phyloP scores from a whole-genome alignment of 179 eudicot genomes.

The Patellifolia procumbens region DNA sequence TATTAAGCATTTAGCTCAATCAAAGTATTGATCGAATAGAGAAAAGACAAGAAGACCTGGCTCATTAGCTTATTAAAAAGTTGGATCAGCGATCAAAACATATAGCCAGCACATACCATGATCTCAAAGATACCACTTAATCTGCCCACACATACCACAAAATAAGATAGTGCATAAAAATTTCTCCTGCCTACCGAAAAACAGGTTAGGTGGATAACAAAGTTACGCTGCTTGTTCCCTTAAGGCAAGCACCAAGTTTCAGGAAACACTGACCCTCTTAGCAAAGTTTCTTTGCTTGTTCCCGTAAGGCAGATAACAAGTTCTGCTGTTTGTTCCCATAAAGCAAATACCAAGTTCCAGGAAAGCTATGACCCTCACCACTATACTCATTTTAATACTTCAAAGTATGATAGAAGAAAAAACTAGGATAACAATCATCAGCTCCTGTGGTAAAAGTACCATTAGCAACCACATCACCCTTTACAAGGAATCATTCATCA shows the following conservation, averaged over 20 bases:
- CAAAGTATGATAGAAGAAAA: background rate
- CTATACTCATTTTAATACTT: background rate
- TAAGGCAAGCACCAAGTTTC: background rate
- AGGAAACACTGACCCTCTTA: background rate
- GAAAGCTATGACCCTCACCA: background rate
- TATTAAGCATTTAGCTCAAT: background rate
- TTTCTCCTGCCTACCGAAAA: background rate
- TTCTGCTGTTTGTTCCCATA: background rate
- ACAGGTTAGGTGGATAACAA: background rate
- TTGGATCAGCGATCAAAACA: background rate
- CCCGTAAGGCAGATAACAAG: background rate
- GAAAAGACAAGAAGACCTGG: background rate
- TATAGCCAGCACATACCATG: background rate
- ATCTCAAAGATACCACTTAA: background rate
- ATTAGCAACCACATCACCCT: background rate
- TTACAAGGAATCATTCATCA: background rate
- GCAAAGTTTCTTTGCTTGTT: too few species aligned
- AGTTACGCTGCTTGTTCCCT: background rate
- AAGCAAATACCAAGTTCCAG: background rate
- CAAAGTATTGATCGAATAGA: background rate
- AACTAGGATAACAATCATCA: background rate
- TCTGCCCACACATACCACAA: background rate
- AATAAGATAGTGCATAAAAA: too few species aligned
- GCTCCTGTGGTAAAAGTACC: background rate
- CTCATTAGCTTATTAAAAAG: background rate